Percentiles rank a stretch among this genome's conserved stretches.
Conservation (phyloP, 2,329 filamentous ascomycete species). For the Neoscytalidium dimidiatum region DNA sequence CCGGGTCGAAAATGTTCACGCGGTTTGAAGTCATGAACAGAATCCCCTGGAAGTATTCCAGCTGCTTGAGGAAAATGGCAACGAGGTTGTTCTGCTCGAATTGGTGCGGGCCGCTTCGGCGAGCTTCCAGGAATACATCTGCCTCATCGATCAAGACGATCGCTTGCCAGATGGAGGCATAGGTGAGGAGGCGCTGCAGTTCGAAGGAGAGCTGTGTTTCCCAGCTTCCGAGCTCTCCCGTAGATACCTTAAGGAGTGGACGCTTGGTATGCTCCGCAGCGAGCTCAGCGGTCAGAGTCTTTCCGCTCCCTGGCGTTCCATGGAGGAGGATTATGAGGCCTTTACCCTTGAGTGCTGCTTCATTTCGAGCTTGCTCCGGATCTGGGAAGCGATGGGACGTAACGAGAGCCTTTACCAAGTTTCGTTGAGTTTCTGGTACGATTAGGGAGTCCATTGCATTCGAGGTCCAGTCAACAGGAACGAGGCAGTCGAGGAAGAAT, state of each 20-base stretch:
- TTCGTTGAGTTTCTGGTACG: slow-evolving; percentile 30
- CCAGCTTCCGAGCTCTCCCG: slow-evolving; percentile 48
- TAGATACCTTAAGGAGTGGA: slow-evolving; percentile 28
- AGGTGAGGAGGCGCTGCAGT: slow-evolving; percentile 19
- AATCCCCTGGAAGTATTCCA: slow-evolving; percentile 42
- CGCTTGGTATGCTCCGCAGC: slow-evolving; percentile 42
- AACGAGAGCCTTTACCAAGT: slow-evolving; percentile 31
- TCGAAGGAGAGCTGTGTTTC: slow-evolving; percentile 19
- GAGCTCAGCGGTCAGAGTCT: slow-evolving; percentile 39
- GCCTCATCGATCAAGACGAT: slow-evolving; percentile 44
- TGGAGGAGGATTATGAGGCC: slow-evolving; percentile 52
- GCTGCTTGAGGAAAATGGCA: slow-evolving; percentile 31
- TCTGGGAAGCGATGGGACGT: slow-evolving; percentile 27
- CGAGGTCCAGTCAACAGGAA: slow-evolving; percentile 32
- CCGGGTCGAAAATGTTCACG: slow-evolving; percentile 20
- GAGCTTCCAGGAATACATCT: slow-evolving; percentile 62
- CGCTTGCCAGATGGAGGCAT: slow-evolving; percentile 5
- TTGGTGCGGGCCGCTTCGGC: slow-evolving; percentile 39
- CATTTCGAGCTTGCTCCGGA: slow-evolving; percentile 21
- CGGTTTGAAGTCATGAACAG: slow-evolving; percentile 31
- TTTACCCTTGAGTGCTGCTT: slow-evolving; percentile 54
- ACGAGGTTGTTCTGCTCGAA: slow-evolving; percentile 42
- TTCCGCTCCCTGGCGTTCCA: slow-evolving; percentile 54
- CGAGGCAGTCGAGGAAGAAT: slow-evolving; percentile 28
- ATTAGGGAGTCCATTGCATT: slow-evolving; percentile 33